Percentiles rank a stretch among this genome's conserved stretches.
Conservation (phyloP, 2,329 filamentous ascomycete species). For the Xylaria sp. region DNA sequence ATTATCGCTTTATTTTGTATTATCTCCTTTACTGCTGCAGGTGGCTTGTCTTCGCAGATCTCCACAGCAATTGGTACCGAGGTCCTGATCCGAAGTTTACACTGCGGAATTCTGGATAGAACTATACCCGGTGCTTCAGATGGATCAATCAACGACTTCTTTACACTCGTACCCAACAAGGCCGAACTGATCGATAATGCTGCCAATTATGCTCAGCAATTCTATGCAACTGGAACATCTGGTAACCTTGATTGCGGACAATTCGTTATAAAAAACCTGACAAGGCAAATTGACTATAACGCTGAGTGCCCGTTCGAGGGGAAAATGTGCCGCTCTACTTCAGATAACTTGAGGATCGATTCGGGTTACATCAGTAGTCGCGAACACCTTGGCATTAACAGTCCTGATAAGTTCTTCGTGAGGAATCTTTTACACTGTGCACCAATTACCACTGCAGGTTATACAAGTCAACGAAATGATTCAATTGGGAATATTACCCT, state of each 20-base stretch:
- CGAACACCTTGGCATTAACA: constrained; percentile 29
- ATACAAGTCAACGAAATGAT: constrained; percentile 14
- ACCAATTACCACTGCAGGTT: constrained; percentile 27
- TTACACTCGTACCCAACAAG: not conserved
- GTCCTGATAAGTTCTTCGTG: constrained; percentile 10
- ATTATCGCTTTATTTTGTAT: constrained; percentile 5
- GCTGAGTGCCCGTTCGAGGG: constrained; percentile 29
- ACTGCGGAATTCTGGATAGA: constrained; percentile 16
- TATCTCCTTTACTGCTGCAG: constrained; percentile 18
- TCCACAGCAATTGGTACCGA: constrained; percentile 27
- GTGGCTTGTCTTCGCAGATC: constrained; percentile 30
- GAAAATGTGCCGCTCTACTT: constrained; percentile 16
- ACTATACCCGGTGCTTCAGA: not conserved
- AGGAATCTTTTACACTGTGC: constrained; percentile 35
- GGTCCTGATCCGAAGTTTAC: constrained; percentile 12
- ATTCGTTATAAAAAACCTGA: constrained; percentile 3
- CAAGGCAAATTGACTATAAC: not conserved
- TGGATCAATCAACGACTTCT: not conserved
- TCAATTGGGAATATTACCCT: constrained; percentile 3
- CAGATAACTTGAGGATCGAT: constrained; percentile 31
- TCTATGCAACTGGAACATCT: constrained; percentile 11
- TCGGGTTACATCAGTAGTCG: constrained; percentile 30
- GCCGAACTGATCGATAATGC: constrained; percentile 13
- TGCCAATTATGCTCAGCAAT: constrained; percentile 32
- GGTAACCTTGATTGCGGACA: constrained; percentile 16